Percentiles rank a stretch among this genome's conserved stretches.
Conservation (phyloP, 129 eudicot species). For the Mikania micrantha region DNA sequence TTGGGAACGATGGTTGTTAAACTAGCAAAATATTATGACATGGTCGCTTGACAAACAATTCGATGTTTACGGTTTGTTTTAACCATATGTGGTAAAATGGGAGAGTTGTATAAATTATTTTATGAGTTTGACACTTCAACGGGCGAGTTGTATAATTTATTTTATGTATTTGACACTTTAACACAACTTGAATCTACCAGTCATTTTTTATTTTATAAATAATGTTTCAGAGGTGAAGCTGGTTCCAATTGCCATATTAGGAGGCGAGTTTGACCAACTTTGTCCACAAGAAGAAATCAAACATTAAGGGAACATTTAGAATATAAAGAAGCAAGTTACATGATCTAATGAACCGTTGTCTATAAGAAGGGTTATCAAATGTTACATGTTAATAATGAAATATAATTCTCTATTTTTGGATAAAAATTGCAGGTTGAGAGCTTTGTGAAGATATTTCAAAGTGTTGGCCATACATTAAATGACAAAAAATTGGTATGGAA, state of each 20-base stretch:
- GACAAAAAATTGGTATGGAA: too few species aligned
- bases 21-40: neutral
- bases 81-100: neutral
- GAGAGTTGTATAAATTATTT: neutral
- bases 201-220: neutral
- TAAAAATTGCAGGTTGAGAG: slow-evolving; percentile 1
- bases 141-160: neutral
- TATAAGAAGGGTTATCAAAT: too few species aligned
- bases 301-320: neutral
- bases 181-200: too few species aligned
- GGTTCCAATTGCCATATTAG: slow-evolving; percentile 3
- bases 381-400: neutral
- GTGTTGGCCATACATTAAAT: neutral
- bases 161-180: neutral
- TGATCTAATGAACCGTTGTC: neutral
- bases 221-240: neutral
- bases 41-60: neutral
- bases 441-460: neutral
- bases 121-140: neutral
- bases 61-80: slow-evolving; percentile 1
- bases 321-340: neutral
- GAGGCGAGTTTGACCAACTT: neutral
- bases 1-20: slow-evolving; percentile 1
- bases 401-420: neutral
- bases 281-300: slow-evolving; percentile 1